These are phyloP conservation scores for Xerocomellus chrysenteron DNA, from an alignment of 768 basidiomycete species.

Conservation along the genomic window DNA sequence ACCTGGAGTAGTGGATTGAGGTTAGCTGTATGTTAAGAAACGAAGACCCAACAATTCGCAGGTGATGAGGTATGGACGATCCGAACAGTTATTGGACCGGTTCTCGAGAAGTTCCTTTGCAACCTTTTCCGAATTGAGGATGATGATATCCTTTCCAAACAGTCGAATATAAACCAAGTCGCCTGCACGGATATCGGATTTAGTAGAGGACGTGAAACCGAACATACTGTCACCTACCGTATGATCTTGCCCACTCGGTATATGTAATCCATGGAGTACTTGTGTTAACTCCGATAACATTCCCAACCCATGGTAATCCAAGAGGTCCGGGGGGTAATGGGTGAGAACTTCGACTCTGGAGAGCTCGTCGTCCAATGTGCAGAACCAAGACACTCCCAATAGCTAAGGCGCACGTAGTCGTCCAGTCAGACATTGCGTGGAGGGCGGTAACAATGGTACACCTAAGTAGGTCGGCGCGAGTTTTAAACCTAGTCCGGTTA, in stretches of 20 bases:
- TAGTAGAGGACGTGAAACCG: neutral
- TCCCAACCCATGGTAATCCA: constrained; percentile 10
- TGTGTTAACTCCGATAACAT: neutral
- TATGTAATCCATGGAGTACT: constrained; percentile 9
- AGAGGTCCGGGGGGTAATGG: constrained; percentile 6
- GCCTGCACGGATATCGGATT: neutral
- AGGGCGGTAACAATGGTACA: no score
- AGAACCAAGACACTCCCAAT: neutral
- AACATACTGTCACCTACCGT: neutral
- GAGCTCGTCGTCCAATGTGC: neutral
- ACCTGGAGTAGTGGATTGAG: neutral
- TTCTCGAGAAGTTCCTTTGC: constrained; percentile 9
- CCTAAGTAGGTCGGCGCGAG: no score
- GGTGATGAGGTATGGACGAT: constrained; percentile 2
- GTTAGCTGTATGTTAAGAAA: neutral
- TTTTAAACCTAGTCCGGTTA: no score
- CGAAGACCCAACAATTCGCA: neutral
- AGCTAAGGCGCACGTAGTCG: no score
- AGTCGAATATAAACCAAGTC: constrained; percentile 2
- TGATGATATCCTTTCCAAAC: constrained; percentile 9
- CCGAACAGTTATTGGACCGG: constrained; percentile 11
- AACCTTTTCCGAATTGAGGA: constrained; percentile 9
- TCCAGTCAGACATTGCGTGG: no score
- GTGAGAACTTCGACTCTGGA: neutral
- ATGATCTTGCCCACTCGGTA: constrained; percentile 6